Base-by-base conservation (phyloP, 495 filamentous ascomycete species). In the Barbatosphaeria neglecta region DNA sequence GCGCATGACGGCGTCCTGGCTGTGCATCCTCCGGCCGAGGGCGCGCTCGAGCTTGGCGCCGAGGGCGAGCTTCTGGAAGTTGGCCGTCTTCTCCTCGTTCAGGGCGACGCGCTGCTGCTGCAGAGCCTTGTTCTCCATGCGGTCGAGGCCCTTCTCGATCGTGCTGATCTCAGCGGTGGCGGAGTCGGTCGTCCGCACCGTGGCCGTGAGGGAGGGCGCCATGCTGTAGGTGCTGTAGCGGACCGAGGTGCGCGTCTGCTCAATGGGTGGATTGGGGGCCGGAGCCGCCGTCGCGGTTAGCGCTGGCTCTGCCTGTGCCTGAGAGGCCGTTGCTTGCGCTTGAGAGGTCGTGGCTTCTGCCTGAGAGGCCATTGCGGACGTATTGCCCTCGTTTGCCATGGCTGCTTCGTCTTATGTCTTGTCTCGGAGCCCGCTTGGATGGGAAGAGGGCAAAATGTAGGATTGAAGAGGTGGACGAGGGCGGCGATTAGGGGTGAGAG, bases 21-120 rank as follows among this genome's bases (percentile, higher is more conserved):
- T 63, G 20, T 75, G 83, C 89, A 97, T 93, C 54, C 92, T 78
- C 55, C 92, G 73, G 45, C 80, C 86, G 31, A 98, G 78, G 11
- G 92, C 92, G 33, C 92, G 82, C 61, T 98, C 92, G 35, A 97
- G 76, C 67, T 96, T 97, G 33, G 92, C 90, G 38, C 89, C 84
- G 37, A 97, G 74, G 23, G 90, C 90, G 47, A 97, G 70, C 67
- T 95, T 94, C 65, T 81, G 86, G 57, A 95, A 64, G 61, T 86
- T 84, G 50, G 86, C 86, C 42, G 72, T 80, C 74, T 97, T 95
- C 65, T 94, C 81, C 31, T 78, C 72, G 48, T 73, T 85, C 19
- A 88, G 80, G 40, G 82, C 76, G 59, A 94, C 95, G 49, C 92
- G 84, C 69, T 98, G 92, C 49, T 81, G 73, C 50, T 76, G 68